Evolutionary conservation across 768 basidiomycete genomes (phyloP).

Genomic region (Pilatotrama ljubarskyi): DNA sequence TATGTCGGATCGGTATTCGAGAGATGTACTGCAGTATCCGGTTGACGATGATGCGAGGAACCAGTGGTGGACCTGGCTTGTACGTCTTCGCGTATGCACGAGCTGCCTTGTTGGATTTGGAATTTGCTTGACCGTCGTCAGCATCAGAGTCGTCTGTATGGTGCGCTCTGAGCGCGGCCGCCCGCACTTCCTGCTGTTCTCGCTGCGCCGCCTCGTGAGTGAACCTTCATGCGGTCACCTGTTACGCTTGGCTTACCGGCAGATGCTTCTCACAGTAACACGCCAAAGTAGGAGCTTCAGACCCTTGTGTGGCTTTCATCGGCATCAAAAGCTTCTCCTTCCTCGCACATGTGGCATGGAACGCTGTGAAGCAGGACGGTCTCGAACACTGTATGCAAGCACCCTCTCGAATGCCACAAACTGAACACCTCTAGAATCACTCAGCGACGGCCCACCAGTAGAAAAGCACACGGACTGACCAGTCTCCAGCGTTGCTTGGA

Average conservation of each 20-base stretch:
- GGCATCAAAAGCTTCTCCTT: slow-evolving; percentile 82
- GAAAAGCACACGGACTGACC: slow-evolving; percentile 46
- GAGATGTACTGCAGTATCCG: slow-evolving; percentile 74
- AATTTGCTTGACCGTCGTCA: slow-evolving; percentile 6
- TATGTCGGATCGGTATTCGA: slow-evolving; percentile 72
- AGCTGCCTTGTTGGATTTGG: slow-evolving; percentile 69
- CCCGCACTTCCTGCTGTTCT: slow-evolving; percentile 66
- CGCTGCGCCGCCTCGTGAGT: slow-evolving; percentile 53
- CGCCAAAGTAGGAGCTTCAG: slow-evolving; percentile 70
- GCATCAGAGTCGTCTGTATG: slow-evolving; percentile 39
- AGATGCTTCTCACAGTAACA: slow-evolving; percentile 92
- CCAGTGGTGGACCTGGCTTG: slow-evolving; percentile 88
- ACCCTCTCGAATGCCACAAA: slow-evolving; percentile 63
- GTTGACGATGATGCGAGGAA: slow-evolving; percentile 82
- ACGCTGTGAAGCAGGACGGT: slow-evolving; percentile 86
- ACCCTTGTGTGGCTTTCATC: slow-evolving; percentile 80
- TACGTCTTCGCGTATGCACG: slow-evolving; percentile 91
- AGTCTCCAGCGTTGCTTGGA: slow-evolving; percentile 93
- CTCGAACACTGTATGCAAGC: slow-evolving; percentile 98
- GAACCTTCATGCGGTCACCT: neutral
- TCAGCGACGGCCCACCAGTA: neutral
- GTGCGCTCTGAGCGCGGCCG: slow-evolving; percentile 54
- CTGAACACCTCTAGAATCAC: slow-evolving; percentile 52
- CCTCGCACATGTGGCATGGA: slow-evolving; percentile 92
- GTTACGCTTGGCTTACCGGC: slow-evolving; percentile 53